phyloP scores from a whole-genome alignment of 257 asterid genomes.

The Phtheirospermum japonicum region DNA sequence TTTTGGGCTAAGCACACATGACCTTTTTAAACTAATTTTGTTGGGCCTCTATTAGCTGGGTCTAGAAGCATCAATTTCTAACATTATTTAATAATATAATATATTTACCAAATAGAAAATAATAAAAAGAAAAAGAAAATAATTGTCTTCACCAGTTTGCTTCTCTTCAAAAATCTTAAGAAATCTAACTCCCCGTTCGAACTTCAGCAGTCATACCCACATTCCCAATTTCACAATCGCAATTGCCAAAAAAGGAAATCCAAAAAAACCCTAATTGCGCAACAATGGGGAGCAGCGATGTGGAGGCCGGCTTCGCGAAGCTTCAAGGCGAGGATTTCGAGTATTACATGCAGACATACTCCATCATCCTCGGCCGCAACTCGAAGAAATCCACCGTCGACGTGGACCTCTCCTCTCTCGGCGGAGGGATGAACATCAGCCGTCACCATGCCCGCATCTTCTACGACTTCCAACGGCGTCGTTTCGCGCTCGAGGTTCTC shows the following conservation, averaged over 20 bases:
- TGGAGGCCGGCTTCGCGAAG: slow-evolving; percentile 88
- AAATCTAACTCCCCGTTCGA: too few relatives aligned
- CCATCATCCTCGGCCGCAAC: slow-evolving; percentile 76
- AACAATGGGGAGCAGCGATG: slow-evolving; percentile 69
- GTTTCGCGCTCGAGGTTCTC: slow-evolving; percentile 79
- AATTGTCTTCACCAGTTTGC: too few relatives aligned
- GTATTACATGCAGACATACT: slow-evolving; percentile 87
- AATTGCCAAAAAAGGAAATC: background rate
- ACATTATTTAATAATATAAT: too few relatives aligned
- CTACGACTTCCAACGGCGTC: slow-evolving; percentile 85
- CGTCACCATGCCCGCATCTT: slow-evolving; percentile 91
- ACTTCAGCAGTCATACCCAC: too few relatives aligned
- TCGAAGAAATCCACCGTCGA: slow-evolving; percentile 84
- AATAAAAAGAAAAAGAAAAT: too few relatives aligned
- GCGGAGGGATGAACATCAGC: slow-evolving; percentile 89
- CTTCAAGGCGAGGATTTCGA: slow-evolving; percentile 85
- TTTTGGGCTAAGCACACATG: too few relatives aligned
- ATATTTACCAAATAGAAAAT: too few relatives aligned
- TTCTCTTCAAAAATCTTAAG: too few relatives aligned
- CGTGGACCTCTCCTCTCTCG: slow-evolving; percentile 78
- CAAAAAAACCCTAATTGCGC: slow-evolving; percentile 8
- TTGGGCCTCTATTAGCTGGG: too few relatives aligned
- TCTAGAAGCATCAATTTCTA: too few relatives aligned
- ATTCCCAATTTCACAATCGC: background rate
- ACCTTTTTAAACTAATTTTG: too few relatives aligned